These are phyloP conservation scores for Lasiosphaeria miniovina DNA, from an alignment of 495 filamentous ascomycete species.

Conservation along the genomic window DNA sequence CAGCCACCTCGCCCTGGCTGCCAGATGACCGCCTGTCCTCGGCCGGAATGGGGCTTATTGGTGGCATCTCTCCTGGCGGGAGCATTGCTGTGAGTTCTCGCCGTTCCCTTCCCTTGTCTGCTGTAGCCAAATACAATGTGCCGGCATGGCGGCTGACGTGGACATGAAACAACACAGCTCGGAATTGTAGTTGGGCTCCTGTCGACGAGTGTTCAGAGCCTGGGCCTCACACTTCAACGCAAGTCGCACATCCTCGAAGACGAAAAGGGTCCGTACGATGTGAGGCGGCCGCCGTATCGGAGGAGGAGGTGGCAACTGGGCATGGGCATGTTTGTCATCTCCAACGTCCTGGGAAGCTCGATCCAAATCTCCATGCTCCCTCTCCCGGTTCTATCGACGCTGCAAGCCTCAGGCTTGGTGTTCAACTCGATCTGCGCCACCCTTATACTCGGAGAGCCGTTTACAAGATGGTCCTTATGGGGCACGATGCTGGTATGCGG, in stretches of 20 bases:
- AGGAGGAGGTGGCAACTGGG: constrained; percentile 96
- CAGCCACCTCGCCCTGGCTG: constrained; percentile 22
- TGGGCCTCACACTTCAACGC: constrained; percentile 95
- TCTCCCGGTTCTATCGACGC: constrained; percentile 87
- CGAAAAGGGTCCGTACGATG: constrained; percentile 77
- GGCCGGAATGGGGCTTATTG: constrained; percentile 66
- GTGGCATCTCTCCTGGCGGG: constrained; percentile 79
- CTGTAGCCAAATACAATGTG: background rate
- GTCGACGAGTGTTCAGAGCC: constrained; percentile 88
- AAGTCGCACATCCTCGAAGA: constrained; percentile 98
- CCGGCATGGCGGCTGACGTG: constrained; percentile 15
- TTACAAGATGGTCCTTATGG: constrained; percentile 84
- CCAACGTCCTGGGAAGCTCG: constrained; percentile 90
- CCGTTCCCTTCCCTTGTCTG: constrained; percentile 1
- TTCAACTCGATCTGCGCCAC: constrained; percentile 98
- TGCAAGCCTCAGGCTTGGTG: constrained; percentile 93
- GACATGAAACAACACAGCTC: constrained; percentile 53
- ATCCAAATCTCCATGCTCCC: constrained; percentile 98
- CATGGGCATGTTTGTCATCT: constrained; percentile 94
- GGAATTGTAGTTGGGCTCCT: constrained; percentile 90
- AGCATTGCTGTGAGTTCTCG: constrained; percentile 71
- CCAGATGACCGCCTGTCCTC: constrained; percentile 26
- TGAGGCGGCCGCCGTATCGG: constrained; percentile 80
- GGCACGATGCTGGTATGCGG: constrained; percentile 84
- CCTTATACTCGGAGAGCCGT: constrained; percentile 88